Percentiles rank a stretch among this genome's conserved stretches.
These are phyloP conservation scores for Hansfordia pulvinata DNA, from an alignment of 2,329 filamentous ascomycete genomes.

Conservation along the genomic window DNA sequence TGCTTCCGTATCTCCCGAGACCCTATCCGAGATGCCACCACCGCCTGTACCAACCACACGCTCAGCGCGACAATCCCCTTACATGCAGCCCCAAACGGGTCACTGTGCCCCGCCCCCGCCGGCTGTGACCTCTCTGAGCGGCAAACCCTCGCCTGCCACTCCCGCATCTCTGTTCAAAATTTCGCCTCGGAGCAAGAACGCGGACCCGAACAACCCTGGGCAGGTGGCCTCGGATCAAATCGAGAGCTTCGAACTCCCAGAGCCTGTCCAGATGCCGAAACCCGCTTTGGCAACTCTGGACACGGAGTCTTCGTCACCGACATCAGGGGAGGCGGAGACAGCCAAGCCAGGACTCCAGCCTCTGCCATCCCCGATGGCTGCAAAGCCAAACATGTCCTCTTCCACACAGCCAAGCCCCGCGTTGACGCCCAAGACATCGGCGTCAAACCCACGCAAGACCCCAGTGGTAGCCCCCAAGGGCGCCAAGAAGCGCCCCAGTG, in stretches of 20 bases:
- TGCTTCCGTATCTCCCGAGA: conserved; percentile 50
- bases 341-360: conserved; percentile 36
- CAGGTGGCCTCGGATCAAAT: conserved; percentile 35
- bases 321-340: conserved; percentile 21
- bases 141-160: conserved; percentile 55
- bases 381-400: conserved; percentile 22
- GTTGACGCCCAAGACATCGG: conserved; percentile 38
- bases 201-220: conserved; percentile 24
- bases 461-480: conserved; percentile 41
- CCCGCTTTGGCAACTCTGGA: conserved; percentile 35
- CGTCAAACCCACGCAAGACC: conserved; percentile 34
- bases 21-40: conserved; percentile 51
- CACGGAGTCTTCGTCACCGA: conserved; percentile 31
- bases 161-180: conserved; percentile 82
- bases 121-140: conserved; percentile 15
- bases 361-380: conserved; percentile 32
- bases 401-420: conserved; percentile 57
- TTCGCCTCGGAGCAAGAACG: conserved; percentile 36
- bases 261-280: conserved; percentile 41
- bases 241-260: conserved; percentile 55
- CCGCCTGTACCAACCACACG: conserved; percentile 52
- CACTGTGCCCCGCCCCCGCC: conserved; percentile 12
- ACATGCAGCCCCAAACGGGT: conserved; percentile 40
- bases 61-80: conserved; percentile 54
- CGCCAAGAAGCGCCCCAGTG: conserved; percentile 57